Evolutionary conservation across 2,329 filamentous ascomycete genomes (phyloP), one percentile per base, ranked within the genome.

Genomic region (Cyclaneusma minus): DNA sequence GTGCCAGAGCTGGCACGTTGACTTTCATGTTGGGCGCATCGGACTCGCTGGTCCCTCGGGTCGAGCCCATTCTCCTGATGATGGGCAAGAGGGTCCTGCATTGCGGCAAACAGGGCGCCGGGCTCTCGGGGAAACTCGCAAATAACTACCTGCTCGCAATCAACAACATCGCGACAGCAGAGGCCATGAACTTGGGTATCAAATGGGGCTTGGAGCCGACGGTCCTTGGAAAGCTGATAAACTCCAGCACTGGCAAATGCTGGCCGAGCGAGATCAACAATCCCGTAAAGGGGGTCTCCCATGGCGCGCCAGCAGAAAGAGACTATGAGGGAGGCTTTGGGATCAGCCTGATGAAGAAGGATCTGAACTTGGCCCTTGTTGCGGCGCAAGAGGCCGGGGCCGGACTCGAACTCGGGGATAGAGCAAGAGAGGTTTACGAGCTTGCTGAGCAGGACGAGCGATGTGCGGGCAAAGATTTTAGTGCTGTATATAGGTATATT

Each of bases 201-300:
- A 55, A 52, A 31, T 68, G 62, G 54, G 70, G 70, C 0, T 51
- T 75, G 5, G 67, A 73, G 32, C 57, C 68, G 3, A 56, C 58
- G 41, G 73, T 71, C 6, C 63, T 98, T 2, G 79, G 82, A 1
- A 72, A 75, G 27, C 72, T 98, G 51, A 82, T 98, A 57, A 95
- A 94, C 48, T 78, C 79, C 3, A 89, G 82, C 40, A 94, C 87
- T 0, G 89, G 89, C n/a, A 70, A 65, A 37, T 95, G 85, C 62
- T 98, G 89, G 89, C 84, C 87, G 1, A 89, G 77, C 42, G 85
- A 94, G 54, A 61, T 92, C 35, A 98, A 98, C 55, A 95, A 95
- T 47, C 89, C 89, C 0, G 84, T 95, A 3, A 73, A 73, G 7
- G 85, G 84, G 9, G 84, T 94, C 0, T 64, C 87, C 13, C 71